Evolutionary conservation across 192 early-diverging fungal species (phyloP), one percentile per base, ranked within the genome.

Genomic region (Obelidium mucronatum): DNA sequence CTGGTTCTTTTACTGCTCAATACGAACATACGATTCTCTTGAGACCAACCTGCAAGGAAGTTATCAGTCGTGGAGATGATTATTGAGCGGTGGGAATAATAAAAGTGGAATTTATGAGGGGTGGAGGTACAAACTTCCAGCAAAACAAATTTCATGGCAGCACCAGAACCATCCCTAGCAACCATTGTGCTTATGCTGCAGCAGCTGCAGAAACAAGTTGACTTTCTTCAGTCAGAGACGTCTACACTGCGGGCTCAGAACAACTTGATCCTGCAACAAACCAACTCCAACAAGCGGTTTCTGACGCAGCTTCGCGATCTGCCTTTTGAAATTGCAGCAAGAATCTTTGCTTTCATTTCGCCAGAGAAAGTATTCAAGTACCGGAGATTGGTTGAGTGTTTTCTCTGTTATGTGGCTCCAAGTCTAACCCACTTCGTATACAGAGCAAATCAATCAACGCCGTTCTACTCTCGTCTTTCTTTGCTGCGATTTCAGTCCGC

Each of bases 1-100:
- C 88, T 75, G 96, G 97, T 3, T 90, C 83, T 63, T 98, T 92
- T 82, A 98, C 97, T 2, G 97, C 97, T 2, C 97, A 99, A 85
- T 96, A 89, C 77, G 97, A 99, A 79, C 97, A 99, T 79, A 97
- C 97, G 4, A 79, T 99, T 52, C 79, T 99, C 26, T 81, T 99
- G 62, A 74, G 67, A 40, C 76, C 76, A 13, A 77, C 88, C 22
- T 86, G 86, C 67, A 95, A 95, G 79, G 94, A 97, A 78, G 92
- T 97, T 6, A 72, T 93, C 48, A 85, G 82, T 56, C 86, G 92
- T 2, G 92, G 92, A 22, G 90, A 93, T 61, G 92, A 93, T 78
- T 93, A 91, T 72, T 93, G 62, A 76, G 62, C 60, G 39, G 11
- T 19, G 44, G n/a, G n/a, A n/a, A n/a, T n/a, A n/a, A n/a, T n/a